Evolutionary conservation across 805 yeast genomes (phyloP).

Genomic region (Teunomyces tritomae): DNA sequence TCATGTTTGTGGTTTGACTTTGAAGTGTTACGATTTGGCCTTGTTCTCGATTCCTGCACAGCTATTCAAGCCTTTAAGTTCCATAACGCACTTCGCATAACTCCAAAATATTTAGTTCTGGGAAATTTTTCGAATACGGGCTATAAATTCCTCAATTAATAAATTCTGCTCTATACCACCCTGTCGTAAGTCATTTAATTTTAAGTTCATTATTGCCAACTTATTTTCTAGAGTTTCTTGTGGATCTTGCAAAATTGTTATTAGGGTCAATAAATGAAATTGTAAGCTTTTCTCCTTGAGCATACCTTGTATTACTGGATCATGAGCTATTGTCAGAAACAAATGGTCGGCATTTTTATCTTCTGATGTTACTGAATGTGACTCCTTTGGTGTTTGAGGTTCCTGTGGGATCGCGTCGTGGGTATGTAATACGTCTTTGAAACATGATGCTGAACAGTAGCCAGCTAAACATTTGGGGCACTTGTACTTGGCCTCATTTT

Average conservation of each 20-base stretch:
- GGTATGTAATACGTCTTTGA: constrained; percentile 43
- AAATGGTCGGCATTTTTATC: neutral
- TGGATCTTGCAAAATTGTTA: constrained; percentile 48
- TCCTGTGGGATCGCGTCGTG: constrained; percentile 12
- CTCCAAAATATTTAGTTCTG: neutral
- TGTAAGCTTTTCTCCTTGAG: constrained; percentile 54
- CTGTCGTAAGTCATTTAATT: constrained; percentile 55
- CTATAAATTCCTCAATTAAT: constrained; percentile 68
- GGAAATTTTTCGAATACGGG: constrained; percentile 25
- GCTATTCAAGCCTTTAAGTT: neutral
- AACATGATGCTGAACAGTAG: constrained; percentile 63
- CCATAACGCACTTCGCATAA: neutral
- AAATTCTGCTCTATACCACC: constrained; percentile 69
- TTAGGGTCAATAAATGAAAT: constrained; percentile 50
- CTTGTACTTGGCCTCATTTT: constrained; percentile 45
- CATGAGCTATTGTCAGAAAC: constrained; percentile 32
- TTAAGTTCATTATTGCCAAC: constrained; percentile 56
- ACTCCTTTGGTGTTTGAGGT: neutral
- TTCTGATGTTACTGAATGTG: constrained; percentile 1
- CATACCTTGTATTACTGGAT: constrained; percentile 43
- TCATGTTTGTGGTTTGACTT: neutral
- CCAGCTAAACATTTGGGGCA: constrained; percentile 52
- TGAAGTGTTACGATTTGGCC: neutral
- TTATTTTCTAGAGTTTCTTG: constrained; percentile 49
- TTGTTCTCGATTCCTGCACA: neutral